Base-by-base conservation (phyloP, 768 basidiomycete species). In the Cystofilobasidium ferigula region DNA sequence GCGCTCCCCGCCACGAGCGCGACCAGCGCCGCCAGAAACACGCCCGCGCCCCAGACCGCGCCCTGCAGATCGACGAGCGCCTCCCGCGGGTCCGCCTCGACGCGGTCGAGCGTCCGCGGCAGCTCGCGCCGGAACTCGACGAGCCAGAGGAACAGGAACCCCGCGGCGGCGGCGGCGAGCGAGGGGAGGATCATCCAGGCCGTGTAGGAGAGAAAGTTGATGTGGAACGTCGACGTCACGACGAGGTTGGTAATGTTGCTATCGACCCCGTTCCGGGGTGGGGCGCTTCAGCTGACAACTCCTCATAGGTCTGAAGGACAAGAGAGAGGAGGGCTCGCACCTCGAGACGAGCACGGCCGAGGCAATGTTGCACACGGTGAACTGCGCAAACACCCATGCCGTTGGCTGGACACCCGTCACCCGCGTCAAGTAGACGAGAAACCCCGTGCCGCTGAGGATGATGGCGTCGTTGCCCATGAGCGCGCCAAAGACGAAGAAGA, bases 211-310 rank as follows among this genome's bases (percentile, higher is more conserved):
- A 77, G 81, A 69, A 88, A 88, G 57, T 86, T 85, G 54, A 94
- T 80, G 5, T 78, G 73, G 73, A 95, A 91, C 0, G 89, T 72
- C 20, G 65, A 73, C 1, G 71, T 70, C 14, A 71, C 70, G 65
- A 98, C 87, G 26, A 95, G 85, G 72, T 97, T 98, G 0, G 94
- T 98, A 1, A 89, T 90, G 73, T 97, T 98, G 0, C 87, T 58
- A 34, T 20, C 47, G 9, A 28, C 26, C 22, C 13, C 22, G 47
- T 42, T 20, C 10, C 10, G 40, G 20, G 40, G 20, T 42, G 10
- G 10, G 20, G 20, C 10, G 40, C n/a, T n/a, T n/a, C n/a, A n/a
- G n/a, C n/a, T n/a, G n/a, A n/a, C n/a, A n/a, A n/a, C n/a, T n/a
- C n/a, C n/a, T n/a, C n/a, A n/a, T n/a, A n/a, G n/a, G n/a, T n/a